These are phyloP conservation scores for Hemileccinum impolitum DNA, from an alignment of 768 basidiomycete species.

Conservation along the genomic window DNA sequence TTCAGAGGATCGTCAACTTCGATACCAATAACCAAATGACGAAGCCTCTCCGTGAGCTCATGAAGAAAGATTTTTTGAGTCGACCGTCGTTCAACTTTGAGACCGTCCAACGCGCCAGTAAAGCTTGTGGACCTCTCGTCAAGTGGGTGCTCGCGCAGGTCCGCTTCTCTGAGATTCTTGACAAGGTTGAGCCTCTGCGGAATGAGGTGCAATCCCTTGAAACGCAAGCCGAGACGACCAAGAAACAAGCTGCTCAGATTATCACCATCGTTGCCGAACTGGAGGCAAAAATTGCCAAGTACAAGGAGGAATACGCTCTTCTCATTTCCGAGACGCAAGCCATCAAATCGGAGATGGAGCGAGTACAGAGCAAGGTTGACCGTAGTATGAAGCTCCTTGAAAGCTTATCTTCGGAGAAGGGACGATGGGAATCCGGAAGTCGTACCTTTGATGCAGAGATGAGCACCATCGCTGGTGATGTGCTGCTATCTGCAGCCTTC, in stretches of 20 bases:
- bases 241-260: slow-evolving; percentile 87
- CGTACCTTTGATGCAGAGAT: slow-evolving; percentile 96
- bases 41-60: slow-evolving; percentile 78
- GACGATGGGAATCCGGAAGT: slow-evolving; percentile 93
- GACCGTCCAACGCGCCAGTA: slow-evolving; percentile 89
- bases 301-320: slow-evolving; percentile 96
- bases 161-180: slow-evolving; percentile 93
- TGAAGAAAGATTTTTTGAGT: slow-evolving; percentile 92
- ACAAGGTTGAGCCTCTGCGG: slow-evolving; percentile 93
- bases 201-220: slow-evolving; percentile 94
- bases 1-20: slow-evolving; percentile 91
- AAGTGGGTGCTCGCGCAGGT: slow-evolving; percentile 99
- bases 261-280: slow-evolving; percentile 90
- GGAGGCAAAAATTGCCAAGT: slow-evolving; percentile 85
- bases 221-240: slow-evolving; percentile 89
- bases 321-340: slow-evolving; percentile 96
- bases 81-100: slow-evolving; percentile 93
- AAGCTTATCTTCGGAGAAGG: slow-evolving; percentile 91
- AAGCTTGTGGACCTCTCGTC: slow-evolving; percentile 95
- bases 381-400: slow-evolving; percentile 94
- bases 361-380: slow-evolving; percentile 94
- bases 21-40: slow-evolving; percentile 92
- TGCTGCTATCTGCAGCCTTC: slow-evolving; percentile 93
- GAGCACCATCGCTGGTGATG: slow-evolving; percentile 98
- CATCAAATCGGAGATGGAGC: slow-evolving; percentile 97